Conservation (phyloP, 1,284 basidiomycete species). For the Rugosomyces carneus region DNA sequence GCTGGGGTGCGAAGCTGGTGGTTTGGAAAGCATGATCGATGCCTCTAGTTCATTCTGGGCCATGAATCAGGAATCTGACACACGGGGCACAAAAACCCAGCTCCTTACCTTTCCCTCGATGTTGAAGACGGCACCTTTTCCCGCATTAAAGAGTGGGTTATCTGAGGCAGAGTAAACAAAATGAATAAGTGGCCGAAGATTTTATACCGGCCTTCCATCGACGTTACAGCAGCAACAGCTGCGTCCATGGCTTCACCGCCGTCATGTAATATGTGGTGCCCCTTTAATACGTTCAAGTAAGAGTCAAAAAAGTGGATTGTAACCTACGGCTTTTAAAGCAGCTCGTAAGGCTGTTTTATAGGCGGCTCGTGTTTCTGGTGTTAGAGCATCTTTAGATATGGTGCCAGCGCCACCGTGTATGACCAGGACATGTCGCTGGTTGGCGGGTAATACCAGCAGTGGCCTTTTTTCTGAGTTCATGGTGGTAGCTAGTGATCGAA, state of each 20-base stretch:
- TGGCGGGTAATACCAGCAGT: slow-evolving; percentile 8
- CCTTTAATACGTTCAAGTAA: slow-evolving; percentile 26
- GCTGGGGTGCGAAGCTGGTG: slow-evolving; percentile 56
- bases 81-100: neutral
- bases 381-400: slow-evolving; percentile 53
- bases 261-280: slow-evolving; percentile 52
- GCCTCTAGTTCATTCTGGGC: slow-evolving; percentile 72
- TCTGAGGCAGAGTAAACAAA: slow-evolving; percentile 35
- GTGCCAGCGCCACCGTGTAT: slow-evolving; percentile 79
- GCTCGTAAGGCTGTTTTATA: slow-evolving; percentile 52
- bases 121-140: slow-evolving; percentile 78
- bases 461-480: slow-evolving; percentile 22
- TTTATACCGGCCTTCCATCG: slow-evolving; percentile 55
- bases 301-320: neutral
- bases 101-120: slow-evolving; percentile 58
- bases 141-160: slow-evolving; percentile 71
- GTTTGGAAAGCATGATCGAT: slow-evolving; percentile 73
- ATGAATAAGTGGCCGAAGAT: neutral
- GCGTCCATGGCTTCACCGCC: slow-evolving; percentile 82
- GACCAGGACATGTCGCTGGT: slow-evolving; percentile 44
- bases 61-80: neutral
- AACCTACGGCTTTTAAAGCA: slow-evolving; percentile 44
- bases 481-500: too few relatives aligned
- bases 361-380: slow-evolving; percentile 51
- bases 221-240: slow-evolving; percentile 66